Evolutionary conservation across 345 rosid genomes (phyloP).

Genomic region (Rubroshorea leprosula): DNA sequence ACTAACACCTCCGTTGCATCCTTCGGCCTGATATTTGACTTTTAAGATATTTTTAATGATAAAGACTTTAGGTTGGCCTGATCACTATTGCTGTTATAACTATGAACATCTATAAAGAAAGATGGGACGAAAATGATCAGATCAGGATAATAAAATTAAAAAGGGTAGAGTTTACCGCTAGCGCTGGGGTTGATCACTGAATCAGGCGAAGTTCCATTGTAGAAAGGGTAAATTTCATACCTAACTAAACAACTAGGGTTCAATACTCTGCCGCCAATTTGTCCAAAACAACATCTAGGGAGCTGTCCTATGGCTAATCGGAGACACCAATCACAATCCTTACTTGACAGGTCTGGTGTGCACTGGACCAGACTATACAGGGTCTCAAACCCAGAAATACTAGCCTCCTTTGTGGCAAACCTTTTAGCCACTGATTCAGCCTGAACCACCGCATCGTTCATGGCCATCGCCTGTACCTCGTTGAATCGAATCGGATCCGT

Average conservation of each 20-base stretch:
- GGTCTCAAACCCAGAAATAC: not conserved
- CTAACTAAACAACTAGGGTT: slow-evolving; percentile 19
- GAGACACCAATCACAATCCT: slow-evolving; percentile 20
- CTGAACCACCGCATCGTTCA: not conserved
- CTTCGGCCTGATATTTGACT: too few species aligned
- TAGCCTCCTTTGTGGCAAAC: slow-evolving; percentile 12
- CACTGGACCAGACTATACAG: slow-evolving; percentile 28
- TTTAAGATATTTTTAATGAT: too few species aligned
- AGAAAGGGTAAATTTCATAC: slow-evolving; percentile 22
- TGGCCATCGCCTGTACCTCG: not conserved
- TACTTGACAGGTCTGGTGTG: slow-evolving; percentile 25
- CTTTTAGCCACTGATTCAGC: slow-evolving; percentile 9
- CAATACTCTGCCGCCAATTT: slow-evolving; percentile 16
- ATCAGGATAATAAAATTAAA: too few species aligned
- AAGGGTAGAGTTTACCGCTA: slow-evolving; percentile 18
- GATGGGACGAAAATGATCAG: too few species aligned
- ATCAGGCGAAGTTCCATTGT: slow-evolving; percentile 14
- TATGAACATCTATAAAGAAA: too few species aligned
- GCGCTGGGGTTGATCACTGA: not conserved
- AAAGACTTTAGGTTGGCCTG: too few species aligned
- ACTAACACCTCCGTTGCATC: too few species aligned
- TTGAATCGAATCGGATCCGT: slow-evolving; percentile 4
- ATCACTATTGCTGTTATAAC: too few species aligned
- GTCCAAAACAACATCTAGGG: not conserved
- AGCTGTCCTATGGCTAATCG: not conserved